phyloP scores from a whole-genome alignment of 805 yeast genomes.

The Zygosaccharomyces bisporus region DNA sequence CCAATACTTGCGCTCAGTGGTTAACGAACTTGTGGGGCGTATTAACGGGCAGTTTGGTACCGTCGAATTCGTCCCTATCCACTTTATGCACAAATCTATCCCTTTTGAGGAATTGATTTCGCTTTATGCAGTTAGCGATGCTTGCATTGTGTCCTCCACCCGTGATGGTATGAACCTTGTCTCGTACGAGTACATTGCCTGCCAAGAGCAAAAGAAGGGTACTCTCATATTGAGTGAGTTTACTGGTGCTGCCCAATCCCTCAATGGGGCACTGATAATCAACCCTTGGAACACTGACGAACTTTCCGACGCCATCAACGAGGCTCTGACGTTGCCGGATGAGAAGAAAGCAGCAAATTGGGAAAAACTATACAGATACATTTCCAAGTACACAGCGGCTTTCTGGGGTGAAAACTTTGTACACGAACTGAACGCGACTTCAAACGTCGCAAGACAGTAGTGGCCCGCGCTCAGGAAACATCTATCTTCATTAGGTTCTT shows the following conservation, averaged over 20 bases:
- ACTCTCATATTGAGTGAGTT: constrained; percentile 86
- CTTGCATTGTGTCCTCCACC: constrained; percentile 88
- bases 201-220: constrained; percentile 84
- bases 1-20: constrained; percentile 87
- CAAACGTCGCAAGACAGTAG: constrained; percentile 8
- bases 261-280: constrained; percentile 89
- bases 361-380: constrained; percentile 78
- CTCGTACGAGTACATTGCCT: constrained; percentile 93
- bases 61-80: constrained; percentile 95
- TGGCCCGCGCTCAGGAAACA: not conserved
- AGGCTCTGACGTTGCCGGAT: constrained; percentile 77
- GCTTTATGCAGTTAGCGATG: constrained; percentile 79
- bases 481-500: not conserved
- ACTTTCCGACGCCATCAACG: constrained; percentile 76
- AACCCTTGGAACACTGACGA: constrained; percentile 99
- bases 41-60: constrained; percentile 96
- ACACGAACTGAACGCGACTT: constrained; percentile 62
- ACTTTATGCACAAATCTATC: constrained; percentile 88
- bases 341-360: constrained; percentile 80
- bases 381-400: constrained; percentile 88
- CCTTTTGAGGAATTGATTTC: constrained; percentile 90
- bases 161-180: constrained; percentile 99
- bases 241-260: constrained; percentile 98
- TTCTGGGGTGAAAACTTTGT: constrained; percentile 98
- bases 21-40: constrained; percentile 93